A percentile compares a stretch with the other conserved stretches of the same genome.
These are phyloP conservation scores for Dactylonectria macrodidyma DNA, from an alignment of 2,329 filamentous ascomycete genomes.

Conservation along the genomic window DNA sequence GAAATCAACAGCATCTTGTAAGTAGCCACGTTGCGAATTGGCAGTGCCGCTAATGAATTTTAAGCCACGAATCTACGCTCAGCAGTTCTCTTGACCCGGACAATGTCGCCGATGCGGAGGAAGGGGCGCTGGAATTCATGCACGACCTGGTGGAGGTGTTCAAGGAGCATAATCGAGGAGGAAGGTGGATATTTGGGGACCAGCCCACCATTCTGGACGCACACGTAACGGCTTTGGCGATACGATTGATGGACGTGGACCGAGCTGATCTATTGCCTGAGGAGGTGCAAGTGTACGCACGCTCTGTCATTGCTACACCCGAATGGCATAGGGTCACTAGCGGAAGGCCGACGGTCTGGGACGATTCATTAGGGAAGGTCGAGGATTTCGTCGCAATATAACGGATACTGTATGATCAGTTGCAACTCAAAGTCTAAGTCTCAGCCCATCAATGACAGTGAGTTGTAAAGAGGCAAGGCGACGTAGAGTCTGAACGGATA, in stretches of 20 bases:
- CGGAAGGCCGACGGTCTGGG: constrained; percentile 46
- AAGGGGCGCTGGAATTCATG: constrained; percentile 42
- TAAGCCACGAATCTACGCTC: constrained; percentile 48
- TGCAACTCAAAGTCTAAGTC: neutral
- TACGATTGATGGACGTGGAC: constrained; percentile 44
- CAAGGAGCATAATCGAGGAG: constrained; percentile 24
- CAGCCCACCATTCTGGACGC: constrained; percentile 50
- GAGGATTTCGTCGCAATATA: constrained; percentile 39
- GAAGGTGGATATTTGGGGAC: constrained; percentile 48
- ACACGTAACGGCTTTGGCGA: constrained; percentile 42
- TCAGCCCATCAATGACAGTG: neutral
- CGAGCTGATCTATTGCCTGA: constrained; percentile 44
- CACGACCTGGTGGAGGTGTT: constrained; percentile 38
- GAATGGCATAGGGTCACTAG: constrained; percentile 47
- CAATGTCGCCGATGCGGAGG: constrained; percentile 44
- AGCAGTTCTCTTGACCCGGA: constrained; percentile 44
- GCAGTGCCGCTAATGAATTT: constrained; percentile 7
- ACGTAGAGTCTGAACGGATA: neutral
- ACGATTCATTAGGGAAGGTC: constrained; percentile 40
- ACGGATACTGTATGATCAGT: neutral
- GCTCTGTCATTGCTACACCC: constrained; percentile 38
- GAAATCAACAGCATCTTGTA: constrained; percentile 52
- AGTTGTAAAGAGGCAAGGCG: constrained; percentile 1
- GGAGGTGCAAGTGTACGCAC: constrained; percentile 40
- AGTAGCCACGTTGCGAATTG: constrained; percentile 28